Percentiles rank a stretch among this genome's conserved stretches.
Evolutionary conservation across 306 rosid species (phyloP).

Genomic region (Biancaea sappan): DNA sequence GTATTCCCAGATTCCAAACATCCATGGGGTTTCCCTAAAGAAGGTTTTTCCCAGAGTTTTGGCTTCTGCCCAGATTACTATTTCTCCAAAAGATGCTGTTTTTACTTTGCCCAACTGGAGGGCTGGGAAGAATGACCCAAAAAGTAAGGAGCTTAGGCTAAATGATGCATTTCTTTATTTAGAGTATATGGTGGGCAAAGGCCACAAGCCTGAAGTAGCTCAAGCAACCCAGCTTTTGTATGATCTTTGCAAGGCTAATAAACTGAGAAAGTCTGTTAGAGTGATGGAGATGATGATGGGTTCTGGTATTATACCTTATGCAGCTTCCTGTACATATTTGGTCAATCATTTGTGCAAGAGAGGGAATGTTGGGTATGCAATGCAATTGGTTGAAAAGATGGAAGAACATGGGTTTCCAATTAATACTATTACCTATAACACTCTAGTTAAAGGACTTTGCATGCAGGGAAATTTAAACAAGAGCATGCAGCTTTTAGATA

Average conservation of each 20-base stretch:
- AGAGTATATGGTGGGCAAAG: slow-evolving; percentile 65
- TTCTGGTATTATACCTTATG: slow-evolving; percentile 76
- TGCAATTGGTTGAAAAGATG: slow-evolving; percentile 91
- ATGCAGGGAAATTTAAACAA: slow-evolving; percentile 71
- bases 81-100: slow-evolving; percentile 67
- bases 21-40: slow-evolving; percentile 48
- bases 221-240: slow-evolving; percentile 84
- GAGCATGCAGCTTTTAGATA: slow-evolving; percentile 74
- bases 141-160: slow-evolving; percentile 56
- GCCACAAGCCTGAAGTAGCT: slow-evolving; percentile 70
- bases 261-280: slow-evolving; percentile 63
- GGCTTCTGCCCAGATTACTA: slow-evolving; percentile 59
- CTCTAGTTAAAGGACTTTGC: slow-evolving; percentile 82
- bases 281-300: slow-evolving; percentile 82
- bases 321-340: slow-evolving; percentile 70
- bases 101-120: slow-evolving; percentile 78
- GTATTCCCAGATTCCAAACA: slow-evolving; percentile 47
- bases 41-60: slow-evolving; percentile 67
- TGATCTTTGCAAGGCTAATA: slow-evolving; percentile 78
- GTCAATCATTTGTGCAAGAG: slow-evolving; percentile 70
- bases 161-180: slow-evolving; percentile 72
- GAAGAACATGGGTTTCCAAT: slow-evolving; percentile 68
- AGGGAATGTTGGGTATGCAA: slow-evolving; percentile 86
- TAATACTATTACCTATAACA: slow-evolving; percentile 71
- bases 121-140: slow-evolving; percentile 53